Evolutionary conservation across 2,329 filamentous ascomycete species (phyloP).

Genomic region (Penicillium sumatraense): DNA sequence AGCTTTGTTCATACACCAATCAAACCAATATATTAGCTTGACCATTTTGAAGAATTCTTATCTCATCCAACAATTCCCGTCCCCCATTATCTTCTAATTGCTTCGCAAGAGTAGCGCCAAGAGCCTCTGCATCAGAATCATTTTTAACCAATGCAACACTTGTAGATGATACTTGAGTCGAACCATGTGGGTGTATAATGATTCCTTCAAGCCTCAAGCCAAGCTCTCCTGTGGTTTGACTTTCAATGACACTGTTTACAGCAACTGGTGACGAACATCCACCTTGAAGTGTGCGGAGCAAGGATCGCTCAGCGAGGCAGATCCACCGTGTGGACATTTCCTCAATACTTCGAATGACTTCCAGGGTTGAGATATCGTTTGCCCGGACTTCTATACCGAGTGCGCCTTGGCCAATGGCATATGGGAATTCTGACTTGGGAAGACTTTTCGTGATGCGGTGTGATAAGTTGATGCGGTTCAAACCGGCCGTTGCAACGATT

Average conservation of each 20-base stretch:
- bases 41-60: conserved; percentile 4
- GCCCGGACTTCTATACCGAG: conserved; percentile 54
- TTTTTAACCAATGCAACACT: not conserved
- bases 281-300: conserved; percentile 17
- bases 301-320: conserved; percentile 17
- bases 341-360: conserved; percentile 10
- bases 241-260: conserved; percentile 4
- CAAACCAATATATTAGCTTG: not conserved
- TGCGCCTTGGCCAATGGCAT: conserved; percentile 89
- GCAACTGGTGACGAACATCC: conserved; percentile 27
- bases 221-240: not conserved
- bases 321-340: conserved; percentile 10
- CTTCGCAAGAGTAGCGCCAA: conserved; percentile 7
- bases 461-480: conserved; percentile 72
- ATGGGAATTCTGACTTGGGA: conserved; percentile 68
- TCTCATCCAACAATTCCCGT: conserved; percentile 7
- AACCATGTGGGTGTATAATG: conserved; percentile 14
- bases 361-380: conserved; percentile 4
- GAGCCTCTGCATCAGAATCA: conserved; percentile 7
- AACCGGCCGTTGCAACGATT: conserved; percentile 82
- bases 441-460: conserved; percentile 76
- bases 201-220: conserved; percentile 5
- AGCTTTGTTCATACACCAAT: not conserved
- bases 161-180: conserved; percentile 4
- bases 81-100: conserved; percentile 7